Percentiles rank a stretch among this genome's conserved stretches.
phyloP scores from a whole-genome alignment of 2,329 filamentous ascomycete species.

The Fusarium tupiense region DNA sequence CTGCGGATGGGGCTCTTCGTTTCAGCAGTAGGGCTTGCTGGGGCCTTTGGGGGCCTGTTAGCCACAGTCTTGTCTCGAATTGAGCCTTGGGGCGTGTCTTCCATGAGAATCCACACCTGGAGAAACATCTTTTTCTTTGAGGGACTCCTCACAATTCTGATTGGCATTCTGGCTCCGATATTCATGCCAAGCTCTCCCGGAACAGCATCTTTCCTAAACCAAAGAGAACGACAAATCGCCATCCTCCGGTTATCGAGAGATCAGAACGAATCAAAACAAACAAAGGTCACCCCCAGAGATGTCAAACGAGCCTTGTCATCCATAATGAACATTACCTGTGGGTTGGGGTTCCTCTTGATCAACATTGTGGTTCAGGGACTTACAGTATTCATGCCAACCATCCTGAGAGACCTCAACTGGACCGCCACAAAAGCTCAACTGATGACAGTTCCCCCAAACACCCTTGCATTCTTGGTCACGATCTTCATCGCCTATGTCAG shows the following conservation, averaged over 20 bases:
- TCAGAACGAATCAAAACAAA: not conserved
- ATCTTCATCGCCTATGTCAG: constrained; percentile 70
- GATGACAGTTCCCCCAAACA: constrained; percentile 66
- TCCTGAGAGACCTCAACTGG: constrained; percentile 52
- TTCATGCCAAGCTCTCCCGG: not conserved
- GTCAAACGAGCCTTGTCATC: not conserved
- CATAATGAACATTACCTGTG: constrained; percentile 58
- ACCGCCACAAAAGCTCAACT: constrained; percentile 44
- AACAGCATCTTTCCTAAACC: not conserved
- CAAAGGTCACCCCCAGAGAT: not conserved
- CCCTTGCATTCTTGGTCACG: constrained; percentile 69
- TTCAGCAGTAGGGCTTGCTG: not conserved
- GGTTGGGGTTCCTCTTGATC: not conserved
- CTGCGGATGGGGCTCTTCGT: not conserved
- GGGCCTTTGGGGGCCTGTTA: not conserved
- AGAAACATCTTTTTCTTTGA: not conserved
- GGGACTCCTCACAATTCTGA: not conserved
- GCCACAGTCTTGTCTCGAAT: not conserved
- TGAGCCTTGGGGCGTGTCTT: not conserved
- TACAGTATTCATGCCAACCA: constrained; percentile 21
- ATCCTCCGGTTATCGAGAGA: not conserved
- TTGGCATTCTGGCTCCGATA: not conserved
- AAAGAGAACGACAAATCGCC: not conserved
- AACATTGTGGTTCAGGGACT: not conserved
- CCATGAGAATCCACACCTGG: not conserved